Evolutionary conservation across 2,329 filamentous ascomycete species (phyloP), one percentile per base, ranked within the genome.

Genomic region (Fusarium phyllophilum): DNA sequence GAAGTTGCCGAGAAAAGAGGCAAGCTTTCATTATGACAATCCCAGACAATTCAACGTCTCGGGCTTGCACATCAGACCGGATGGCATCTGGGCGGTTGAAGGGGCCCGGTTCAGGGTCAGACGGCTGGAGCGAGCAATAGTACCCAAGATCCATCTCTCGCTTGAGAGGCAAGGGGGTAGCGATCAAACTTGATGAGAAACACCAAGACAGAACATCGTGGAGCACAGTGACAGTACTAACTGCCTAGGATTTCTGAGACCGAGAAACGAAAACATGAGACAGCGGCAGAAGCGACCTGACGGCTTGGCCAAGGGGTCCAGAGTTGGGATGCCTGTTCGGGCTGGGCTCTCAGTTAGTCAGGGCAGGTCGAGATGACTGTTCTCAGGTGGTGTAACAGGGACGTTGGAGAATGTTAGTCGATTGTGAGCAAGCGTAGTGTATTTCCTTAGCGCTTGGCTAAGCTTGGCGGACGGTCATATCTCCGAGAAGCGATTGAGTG

Each of bases 1-100:
- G 49, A 72, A 66, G 76, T 78, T 81, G 82, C 83, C 84, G 84
- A 85, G 83, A 81, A 78, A 78, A 81, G 79, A 63, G 70, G 71
- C 77, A 59, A 38, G 42, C 65, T 68, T 69, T 20, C 45, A 55
- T 70, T 76, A 82, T 83, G 84, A n/a, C 45, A 66, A 75, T 69
- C 72, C 55, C 72, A 84, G 83, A 73, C 75, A 73, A 60, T 70
- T 72, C 66, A 66, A 63, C 44, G 76, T 77, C 73, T 77, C 76
- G 69, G 70, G 51, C 62, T 68, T 54, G 71, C 71, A 81, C 77
- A 84, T 76, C 82, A 79, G 75, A 77, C 79, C 67, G 78, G 76
- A 74, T 73, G 75, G 73, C 64, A 77, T 72, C 75, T 69, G 68
- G 74, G 78, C 73, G 77, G 75, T 48, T 65, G 72, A 68, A 70